phyloP scores from a whole-genome alignment of 164 flowering plant species.

The Dillenia turbinata region DNA sequence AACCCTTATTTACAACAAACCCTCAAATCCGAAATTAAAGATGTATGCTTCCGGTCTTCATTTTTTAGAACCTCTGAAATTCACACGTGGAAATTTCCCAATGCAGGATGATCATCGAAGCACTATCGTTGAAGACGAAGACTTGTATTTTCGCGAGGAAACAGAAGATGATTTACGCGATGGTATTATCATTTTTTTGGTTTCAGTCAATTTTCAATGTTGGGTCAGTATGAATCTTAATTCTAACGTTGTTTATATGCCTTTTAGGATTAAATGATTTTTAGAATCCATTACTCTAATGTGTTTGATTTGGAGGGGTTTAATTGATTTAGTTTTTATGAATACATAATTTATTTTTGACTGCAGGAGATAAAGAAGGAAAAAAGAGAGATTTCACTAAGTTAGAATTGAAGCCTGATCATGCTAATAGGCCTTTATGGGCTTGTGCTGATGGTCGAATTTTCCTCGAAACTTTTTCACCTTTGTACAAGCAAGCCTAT shows the following conservation, averaged over 20 bases:
- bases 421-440: conserved; percentile 86
- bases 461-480: conserved; percentile 87
- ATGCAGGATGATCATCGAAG: conserved; percentile 23
- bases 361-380: conserved; percentile 37
- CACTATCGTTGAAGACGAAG: conserved; percentile 20
- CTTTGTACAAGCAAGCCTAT: conserved; percentile 89
- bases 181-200: conserved; percentile 8
- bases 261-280: too few species aligned
- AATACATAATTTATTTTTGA: conserved; percentile 5
- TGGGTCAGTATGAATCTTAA: background rate
- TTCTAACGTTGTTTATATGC: too few species aligned
- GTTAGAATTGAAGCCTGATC: conserved; percentile 85
- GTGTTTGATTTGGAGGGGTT: conserved; percentile 3
- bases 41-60: background rate
- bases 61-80: background rate
- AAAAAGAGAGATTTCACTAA: conserved; percentile 81
- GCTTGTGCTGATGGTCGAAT: conserved; percentile 95
- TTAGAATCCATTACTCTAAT: background rate
- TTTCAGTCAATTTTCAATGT: background rate
- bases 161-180: conserved; percentile 27
- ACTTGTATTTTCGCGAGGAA: conserved; percentile 18
- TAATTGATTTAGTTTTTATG: background rate
- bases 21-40: background rate
- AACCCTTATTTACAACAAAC: background rate
- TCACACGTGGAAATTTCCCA: background rate